Percentiles rank a stretch among this genome's conserved stretches.
phyloP scores from a whole-genome alignment of 768 basidiomycete genomes.

The Rhodocollybia butyracea region DNA sequence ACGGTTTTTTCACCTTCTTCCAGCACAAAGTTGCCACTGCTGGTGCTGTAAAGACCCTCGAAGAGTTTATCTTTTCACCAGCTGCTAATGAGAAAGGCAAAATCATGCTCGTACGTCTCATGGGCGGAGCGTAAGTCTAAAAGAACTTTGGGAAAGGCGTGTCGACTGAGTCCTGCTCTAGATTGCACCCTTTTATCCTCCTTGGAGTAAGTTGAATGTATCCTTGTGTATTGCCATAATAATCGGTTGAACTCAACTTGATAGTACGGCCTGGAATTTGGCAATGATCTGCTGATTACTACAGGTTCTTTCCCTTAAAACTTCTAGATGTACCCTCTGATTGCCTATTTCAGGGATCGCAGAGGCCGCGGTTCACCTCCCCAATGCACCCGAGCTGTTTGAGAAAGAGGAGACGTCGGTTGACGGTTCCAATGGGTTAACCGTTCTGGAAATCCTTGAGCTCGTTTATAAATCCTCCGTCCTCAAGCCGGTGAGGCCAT shows the following conservation, averaged over 20 bases:
- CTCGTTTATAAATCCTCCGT: constrained; percentile 47
- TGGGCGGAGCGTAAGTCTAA: constrained; percentile 31
- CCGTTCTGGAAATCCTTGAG: constrained; percentile 49
- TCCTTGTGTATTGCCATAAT: neutral
- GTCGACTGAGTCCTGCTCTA: constrained; percentile 17
- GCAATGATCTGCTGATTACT: constrained; percentile 44
- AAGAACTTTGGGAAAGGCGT: neutral
- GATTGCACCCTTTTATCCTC: constrained; percentile 55
- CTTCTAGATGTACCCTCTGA: neutral
- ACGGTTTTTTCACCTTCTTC: constrained; percentile 36
- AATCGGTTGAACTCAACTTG: neutral
- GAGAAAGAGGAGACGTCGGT: constrained; percentile 21
- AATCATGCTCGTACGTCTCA: constrained; percentile 32
- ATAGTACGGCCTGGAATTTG: constrained; percentile 33
- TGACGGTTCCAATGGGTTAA: constrained; percentile 19
- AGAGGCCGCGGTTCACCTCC: constrained; percentile 41
- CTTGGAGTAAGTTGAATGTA: constrained; percentile 40
- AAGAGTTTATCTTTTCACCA: constrained; percentile 43
- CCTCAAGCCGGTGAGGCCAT: constrained; percentile 49
- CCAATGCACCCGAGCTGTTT: constrained; percentile 27
- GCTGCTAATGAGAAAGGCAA: constrained; percentile 29
- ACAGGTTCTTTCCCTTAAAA: constrained; percentile 34
- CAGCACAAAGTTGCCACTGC: constrained; percentile 31
- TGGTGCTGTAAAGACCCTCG: constrained; percentile 38
- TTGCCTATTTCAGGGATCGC: constrained; percentile 38